Conservation (phyloP, 495 filamentous ascomycete genomes). For the Podospora sp. region DNA sequence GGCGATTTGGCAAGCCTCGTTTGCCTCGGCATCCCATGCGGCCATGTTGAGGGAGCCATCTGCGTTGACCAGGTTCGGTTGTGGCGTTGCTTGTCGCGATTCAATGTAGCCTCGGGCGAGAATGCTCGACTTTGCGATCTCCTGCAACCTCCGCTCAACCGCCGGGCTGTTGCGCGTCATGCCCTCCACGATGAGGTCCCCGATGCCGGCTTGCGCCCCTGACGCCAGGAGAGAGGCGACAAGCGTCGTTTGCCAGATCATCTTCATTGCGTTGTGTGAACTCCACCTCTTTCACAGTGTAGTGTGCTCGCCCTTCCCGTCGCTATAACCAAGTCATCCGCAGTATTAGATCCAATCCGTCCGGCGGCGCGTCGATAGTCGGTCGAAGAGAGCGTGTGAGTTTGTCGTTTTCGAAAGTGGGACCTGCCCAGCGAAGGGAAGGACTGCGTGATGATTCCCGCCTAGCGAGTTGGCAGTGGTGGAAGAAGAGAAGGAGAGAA, state of each 20-base stretch:
- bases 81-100: constrained; percentile 23
- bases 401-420: constrained; percentile 32
- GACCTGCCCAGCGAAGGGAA: constrained; percentile 37
- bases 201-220: constrained; percentile 34
- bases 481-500: constrained; percentile 23
- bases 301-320: constrained; percentile 1
- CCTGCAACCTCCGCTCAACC: constrained; percentile 31
- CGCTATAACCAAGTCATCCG: constrained; percentile 13
- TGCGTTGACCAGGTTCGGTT: constrained; percentile 28
- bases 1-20: constrained; percentile 53
- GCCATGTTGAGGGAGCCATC: constrained; percentile 45
- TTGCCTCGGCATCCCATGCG: constrained; percentile 56
- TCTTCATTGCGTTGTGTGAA: constrained; percentile 23
- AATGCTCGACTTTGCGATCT: constrained; percentile 31
- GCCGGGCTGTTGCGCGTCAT: constrained; percentile 27
- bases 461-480: constrained; percentile 21
- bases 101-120: constrained; percentile 25
- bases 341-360: constrained; percentile 21
- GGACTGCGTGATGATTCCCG: constrained; percentile 23
- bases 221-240: constrained; percentile 34
- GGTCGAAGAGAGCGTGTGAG: constrained; percentile 15
- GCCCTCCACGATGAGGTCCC: constrained; percentile 30
- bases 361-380: constrained; percentile 26
- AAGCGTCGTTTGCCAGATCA: constrained; percentile 36
- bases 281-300: constrained; percentile 24